A percentile compares a stretch with the other conserved stretches of the same genome.
Conservation (phyloP, 805 yeast species). For the Myxozyma nipponensis region DNA sequence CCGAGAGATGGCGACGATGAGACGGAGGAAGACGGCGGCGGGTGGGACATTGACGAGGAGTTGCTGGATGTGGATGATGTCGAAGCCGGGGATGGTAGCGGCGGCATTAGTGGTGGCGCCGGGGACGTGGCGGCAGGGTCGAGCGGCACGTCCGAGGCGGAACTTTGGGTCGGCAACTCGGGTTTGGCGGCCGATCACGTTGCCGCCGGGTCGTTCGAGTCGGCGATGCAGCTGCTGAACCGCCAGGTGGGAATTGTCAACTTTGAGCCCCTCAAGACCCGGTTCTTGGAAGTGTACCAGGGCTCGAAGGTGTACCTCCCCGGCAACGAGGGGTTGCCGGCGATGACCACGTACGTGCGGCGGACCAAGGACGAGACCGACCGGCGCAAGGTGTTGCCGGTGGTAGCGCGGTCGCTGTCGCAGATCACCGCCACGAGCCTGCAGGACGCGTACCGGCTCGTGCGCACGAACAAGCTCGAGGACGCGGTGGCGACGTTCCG, state of each 20-base stretch:
- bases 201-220: constrained; percentile 95
- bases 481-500: constrained; percentile 80
- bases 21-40: constrained; percentile 30
- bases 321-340: constrained; percentile 68
- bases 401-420: constrained; percentile 64
- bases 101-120: constrained; percentile 61
- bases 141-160: constrained; percentile 52
- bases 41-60: constrained; percentile 39
- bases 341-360: constrained; percentile 66
- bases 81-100: constrained; percentile 45
- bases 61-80: constrained; percentile 43
- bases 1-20: constrained; percentile 29
- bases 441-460: constrained; percentile 72
- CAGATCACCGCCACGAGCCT: constrained; percentile 55
- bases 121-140: constrained; percentile 29
- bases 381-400: constrained; percentile 53
- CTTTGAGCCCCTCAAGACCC: constrained; percentile 79
- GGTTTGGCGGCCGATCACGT: constrained; percentile 86
- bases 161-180: constrained; percentile 82
- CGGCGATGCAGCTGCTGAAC: constrained; percentile 87
- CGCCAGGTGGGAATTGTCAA: constrained; percentile 83
- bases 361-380: constrained; percentile 54
- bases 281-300: constrained; percentile 81
- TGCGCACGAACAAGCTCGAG: constrained; percentile 78
- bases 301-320: constrained; percentile 72